A percentile compares a stretch with the other conserved stretches of the same genome.
Conservation (phyloP, 345 rosid species). For the Bretschneidera sinensis region DNA sequence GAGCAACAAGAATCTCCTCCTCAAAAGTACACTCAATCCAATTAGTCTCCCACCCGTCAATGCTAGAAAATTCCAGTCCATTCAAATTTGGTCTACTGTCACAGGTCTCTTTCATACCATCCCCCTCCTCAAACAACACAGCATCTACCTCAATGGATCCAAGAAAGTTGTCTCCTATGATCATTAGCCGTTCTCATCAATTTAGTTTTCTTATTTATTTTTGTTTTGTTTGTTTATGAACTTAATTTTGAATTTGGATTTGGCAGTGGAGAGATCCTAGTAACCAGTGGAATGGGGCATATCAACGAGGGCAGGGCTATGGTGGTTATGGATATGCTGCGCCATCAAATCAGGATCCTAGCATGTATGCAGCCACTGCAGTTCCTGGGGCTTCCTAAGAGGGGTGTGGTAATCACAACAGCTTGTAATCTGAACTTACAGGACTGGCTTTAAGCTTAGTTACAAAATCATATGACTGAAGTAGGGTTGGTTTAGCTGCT, state of each 20-base stretch:
- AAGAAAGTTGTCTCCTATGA: too few relatives aligned
- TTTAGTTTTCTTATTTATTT: too few relatives aligned
- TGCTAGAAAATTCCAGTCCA: too few relatives aligned
- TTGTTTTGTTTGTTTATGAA: not conserved
- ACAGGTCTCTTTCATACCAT: too few relatives aligned
- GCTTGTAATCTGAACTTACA: slow-evolving; percentile 19
- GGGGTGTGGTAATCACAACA: slow-evolving; percentile 5
- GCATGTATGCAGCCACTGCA: slow-evolving; percentile 51
- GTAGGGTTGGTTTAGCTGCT: slow-evolving; percentile 22
- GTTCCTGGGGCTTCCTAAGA: slow-evolving; percentile 65
- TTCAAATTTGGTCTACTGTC: too few relatives aligned
- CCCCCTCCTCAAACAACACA: too few relatives aligned
- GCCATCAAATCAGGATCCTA: slow-evolving; percentile 41
- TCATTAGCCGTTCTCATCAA: too few relatives aligned
- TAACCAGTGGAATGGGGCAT: slow-evolving; percentile 73
- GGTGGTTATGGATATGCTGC: slow-evolving; percentile 52
- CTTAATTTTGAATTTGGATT: slow-evolving; percentile 3
- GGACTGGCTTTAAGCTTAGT: slow-evolving; percentile 10
- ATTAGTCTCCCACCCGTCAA: too few relatives aligned
- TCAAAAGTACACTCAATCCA: too few relatives aligned
- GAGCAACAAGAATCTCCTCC: too few relatives aligned
- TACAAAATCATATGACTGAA: slow-evolving; percentile 15
- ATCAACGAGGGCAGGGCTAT: slow-evolving; percentile 62
- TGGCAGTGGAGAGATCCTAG: slow-evolving; percentile 72
- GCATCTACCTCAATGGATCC: too few relatives aligned